Evolutionary conservation across 2,329 filamentous ascomycete species (phyloP).

Genomic region (Penicillium sp.): DNA sequence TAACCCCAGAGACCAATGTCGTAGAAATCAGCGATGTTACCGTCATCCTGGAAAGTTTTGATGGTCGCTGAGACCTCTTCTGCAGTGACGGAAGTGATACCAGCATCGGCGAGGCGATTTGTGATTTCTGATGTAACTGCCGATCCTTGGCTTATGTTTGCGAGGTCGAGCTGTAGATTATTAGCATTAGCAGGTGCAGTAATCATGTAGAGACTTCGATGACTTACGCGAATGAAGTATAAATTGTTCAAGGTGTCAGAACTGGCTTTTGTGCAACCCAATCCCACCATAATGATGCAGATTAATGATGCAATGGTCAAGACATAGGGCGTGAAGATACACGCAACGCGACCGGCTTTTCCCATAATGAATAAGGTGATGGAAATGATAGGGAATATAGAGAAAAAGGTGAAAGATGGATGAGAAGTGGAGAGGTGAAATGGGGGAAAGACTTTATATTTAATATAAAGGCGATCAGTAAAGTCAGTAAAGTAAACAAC

Average conservation of each 20-base stretch:
- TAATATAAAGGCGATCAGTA: neutral
- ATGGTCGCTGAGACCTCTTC: slow-evolving; percentile 40
- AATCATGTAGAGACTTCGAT: neutral
- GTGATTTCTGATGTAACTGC: slow-evolving; percentile 30
- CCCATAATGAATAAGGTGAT: slow-evolving; percentile 52
- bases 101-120: slow-evolving; percentile 33
- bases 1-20: slow-evolving; percentile 82
- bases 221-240: slow-evolving; percentile 54
- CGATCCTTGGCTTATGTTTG: slow-evolving; percentile 56
- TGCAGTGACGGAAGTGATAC: slow-evolving; percentile 35
- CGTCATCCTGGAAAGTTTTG: slow-evolving; percentile 37
- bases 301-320: slow-evolving; percentile 76
- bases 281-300: slow-evolving; percentile 58
- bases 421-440: neutral
- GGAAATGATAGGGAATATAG: neutral
- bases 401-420: slow-evolving; percentile 1
- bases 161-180: slow-evolving; percentile 53
- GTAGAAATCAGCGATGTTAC: slow-evolving; percentile 73
- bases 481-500: neutral
- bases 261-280: slow-evolving; percentile 55
- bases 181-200: neutral
- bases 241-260: slow-evolving; percentile 48
- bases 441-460: slow-evolving; percentile 10
- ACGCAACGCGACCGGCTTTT: slow-evolving; percentile 74
- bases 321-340: slow-evolving; percentile 81